These are phyloP conservation scores for Penicillium malachiteum DNA, from an alignment of 495 filamentous ascomycete genomes.

Conservation along the genomic window DNA sequence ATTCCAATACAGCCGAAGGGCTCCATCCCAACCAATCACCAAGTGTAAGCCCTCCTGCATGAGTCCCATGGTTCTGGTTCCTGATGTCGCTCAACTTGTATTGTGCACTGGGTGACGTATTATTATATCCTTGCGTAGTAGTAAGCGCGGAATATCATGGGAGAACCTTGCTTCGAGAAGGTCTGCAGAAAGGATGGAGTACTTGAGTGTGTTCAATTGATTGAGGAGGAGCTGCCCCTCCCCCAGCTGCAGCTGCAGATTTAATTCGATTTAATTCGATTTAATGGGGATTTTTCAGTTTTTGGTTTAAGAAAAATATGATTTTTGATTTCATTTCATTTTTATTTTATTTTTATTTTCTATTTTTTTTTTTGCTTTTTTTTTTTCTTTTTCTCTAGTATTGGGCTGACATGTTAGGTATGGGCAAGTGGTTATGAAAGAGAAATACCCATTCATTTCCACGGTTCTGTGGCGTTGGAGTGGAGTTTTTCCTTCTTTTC, in stretches of 20 bases:
- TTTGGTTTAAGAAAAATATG: neutral
- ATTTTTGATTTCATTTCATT: neutral
- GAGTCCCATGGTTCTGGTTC: constrained; percentile 15
- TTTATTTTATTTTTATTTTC: neutral
- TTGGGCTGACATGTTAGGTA: neutral
- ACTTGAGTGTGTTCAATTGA: neutral
- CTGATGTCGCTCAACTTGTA: constrained; percentile 9
- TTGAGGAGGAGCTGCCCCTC: neutral
- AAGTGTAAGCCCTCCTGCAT: neutral
- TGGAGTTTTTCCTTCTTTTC: constrained; percentile 2
- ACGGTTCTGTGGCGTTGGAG: constrained; percentile 26
- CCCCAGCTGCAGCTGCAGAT: neutral
- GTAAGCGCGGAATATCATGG: constrained; percentile 10
- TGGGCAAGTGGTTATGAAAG: constrained; percentile 1
- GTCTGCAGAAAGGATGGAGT: neutral
- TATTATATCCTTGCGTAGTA: constrained; percentile 10
- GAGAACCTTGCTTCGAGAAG: constrained; percentile 29
- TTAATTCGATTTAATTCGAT: no score
- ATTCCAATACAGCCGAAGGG: constrained; percentile 4
- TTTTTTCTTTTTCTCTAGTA: neutral
- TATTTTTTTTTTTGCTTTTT: neutral
- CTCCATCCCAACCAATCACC: neutral
- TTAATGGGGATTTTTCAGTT: neutral
- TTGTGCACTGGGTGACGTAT: constrained; percentile 20
- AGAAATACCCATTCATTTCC: constrained; percentile 10